Evolutionary conservation across 306 rosid genomes (phyloP).

Genomic region (Betula pendula): DNA sequence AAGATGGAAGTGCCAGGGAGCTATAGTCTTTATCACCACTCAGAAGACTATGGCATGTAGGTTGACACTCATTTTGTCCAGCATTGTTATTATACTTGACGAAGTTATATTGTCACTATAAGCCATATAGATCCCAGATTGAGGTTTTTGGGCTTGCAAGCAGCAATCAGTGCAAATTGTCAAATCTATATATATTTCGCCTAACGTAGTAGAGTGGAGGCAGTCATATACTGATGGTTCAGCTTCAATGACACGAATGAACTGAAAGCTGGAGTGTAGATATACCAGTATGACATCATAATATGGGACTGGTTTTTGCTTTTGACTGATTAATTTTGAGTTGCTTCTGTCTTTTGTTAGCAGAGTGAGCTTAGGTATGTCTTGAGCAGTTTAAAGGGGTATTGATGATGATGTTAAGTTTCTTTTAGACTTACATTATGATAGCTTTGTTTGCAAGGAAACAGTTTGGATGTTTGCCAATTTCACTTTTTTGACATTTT

Average conservation of each 20-base stretch:
- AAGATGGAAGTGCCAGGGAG: conserved; percentile 62
- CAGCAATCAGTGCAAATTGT: conserved; percentile 2
- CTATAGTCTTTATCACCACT: conserved; percentile 54
- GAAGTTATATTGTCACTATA: conserved; percentile 29
- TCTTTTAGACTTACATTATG: background rate
- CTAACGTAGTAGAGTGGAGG: conserved; percentile 16
- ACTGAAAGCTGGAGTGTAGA: conserved; percentile 31
- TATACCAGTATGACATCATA: conserved; percentile 23
- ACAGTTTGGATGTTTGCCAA: background rate
- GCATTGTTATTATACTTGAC: background rate
- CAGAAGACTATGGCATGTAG: conserved; percentile 62
- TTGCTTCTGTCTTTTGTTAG: conserved; percentile 15
- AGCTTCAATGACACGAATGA: background rate
- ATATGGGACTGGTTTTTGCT: conserved; percentile 10
- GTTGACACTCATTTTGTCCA: conserved; percentile 35
- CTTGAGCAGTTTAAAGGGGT: background rate
- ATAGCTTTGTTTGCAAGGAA: conserved; percentile 12
- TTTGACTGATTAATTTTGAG: conserved; percentile 17
- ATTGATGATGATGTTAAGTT: conserved; percentile 10
- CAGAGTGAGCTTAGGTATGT: conserved; percentile 1
- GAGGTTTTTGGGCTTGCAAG: conserved; percentile 20
- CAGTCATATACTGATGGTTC: conserved; percentile 1
- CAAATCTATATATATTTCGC: background rate
- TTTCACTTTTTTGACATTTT: conserved; percentile 7
- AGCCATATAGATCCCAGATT: conserved; percentile 20